Base-by-base conservation (phyloP, 139 green algal species). In the Coelastrella sp. region DNA sequence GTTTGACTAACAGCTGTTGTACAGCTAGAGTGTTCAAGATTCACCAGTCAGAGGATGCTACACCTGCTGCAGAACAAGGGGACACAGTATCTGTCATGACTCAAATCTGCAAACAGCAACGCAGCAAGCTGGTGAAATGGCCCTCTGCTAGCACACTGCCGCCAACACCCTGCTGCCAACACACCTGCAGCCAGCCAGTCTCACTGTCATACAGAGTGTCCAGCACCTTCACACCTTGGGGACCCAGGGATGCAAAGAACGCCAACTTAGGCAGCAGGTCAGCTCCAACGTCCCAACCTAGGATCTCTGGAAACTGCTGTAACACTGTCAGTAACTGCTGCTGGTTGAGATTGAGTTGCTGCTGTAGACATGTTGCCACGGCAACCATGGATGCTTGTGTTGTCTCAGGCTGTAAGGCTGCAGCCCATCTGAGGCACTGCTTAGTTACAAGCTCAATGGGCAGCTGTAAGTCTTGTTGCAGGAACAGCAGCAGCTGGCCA, bases 401-500 rank as follows among this genome's bases (percentile, higher is more conserved):
- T 50, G 45, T 48, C 30, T n/a, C 27, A 25, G 73, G 73, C 27
- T 34, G 48, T 48, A 81, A 51, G 13, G 23, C 73, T 35, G 73
- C 73, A 25, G 73, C 73, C 73, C 73, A 81, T 17, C 45, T 81
- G 73, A 81, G 21, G 3, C 64, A 73, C 3, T 25, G 5, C 17
- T 35, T 5, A 32, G 67, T 25, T 11, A 68, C n/a, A 3, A 25
- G n/a, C 9, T 81, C 30, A 5, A 67, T 32, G 34, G 73, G 48
- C 48, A 81, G 30, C 45, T 66, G 13, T 30, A 81, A 48, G 73
- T 81, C 48, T 21, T 66, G 48, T 5, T 48, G 45, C 32, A 81
- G 32, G 32, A 81, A 81, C 73, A 81, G 73, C 73, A 81, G 48
- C 73, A 81, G 32, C 48, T 81, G 32, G 32, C 73, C 73, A 62